phyloP scores from a whole-genome alignment of 2,329 filamentous ascomycete species.

The Colletotrichum graminicola region DNA sequence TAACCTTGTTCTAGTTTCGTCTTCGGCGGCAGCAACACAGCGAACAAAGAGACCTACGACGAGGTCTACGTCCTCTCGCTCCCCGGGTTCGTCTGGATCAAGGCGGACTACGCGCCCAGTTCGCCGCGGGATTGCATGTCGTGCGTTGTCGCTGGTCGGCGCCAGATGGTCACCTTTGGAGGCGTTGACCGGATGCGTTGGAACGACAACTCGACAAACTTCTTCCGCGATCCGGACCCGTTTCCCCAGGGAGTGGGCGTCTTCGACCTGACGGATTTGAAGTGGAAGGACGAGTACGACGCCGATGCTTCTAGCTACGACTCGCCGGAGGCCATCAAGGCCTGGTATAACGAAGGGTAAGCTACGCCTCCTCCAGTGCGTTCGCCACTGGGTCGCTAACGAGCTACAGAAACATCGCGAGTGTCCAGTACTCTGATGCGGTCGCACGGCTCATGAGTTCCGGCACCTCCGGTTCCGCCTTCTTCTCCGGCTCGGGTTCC shows the following conservation, averaged over 20 bases:
- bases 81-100: constrained; percentile 42
- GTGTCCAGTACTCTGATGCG: constrained; percentile 26
- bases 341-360: constrained; percentile 41
- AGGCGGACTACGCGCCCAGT: constrained; percentile 34
- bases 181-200: constrained; percentile 19
- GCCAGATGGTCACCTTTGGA: constrained; percentile 42
- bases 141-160: constrained; percentile 39
- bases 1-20: constrained; percentile 34
- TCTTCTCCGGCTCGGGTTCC: constrained; percentile 48
- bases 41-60: constrained; percentile 11
- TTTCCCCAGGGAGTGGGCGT: constrained; percentile 40
- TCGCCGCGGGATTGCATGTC: constrained; percentile 30
- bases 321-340: constrained; percentile 27
- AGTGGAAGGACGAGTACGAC: constrained; percentile 39
- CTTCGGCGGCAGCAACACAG: constrained; percentile 38
- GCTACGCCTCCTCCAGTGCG: not conserved
- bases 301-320: constrained; percentile 35
- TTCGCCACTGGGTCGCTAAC: not conserved
- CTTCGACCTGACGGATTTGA: constrained; percentile 40
- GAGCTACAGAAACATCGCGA: constrained; percentile 11
- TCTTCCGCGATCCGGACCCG: constrained; percentile 31
- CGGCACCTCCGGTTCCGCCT: constrained; percentile 42
- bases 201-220: not conserved
- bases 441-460: constrained; percentile 27
- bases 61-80: constrained; percentile 42